Conservation (phyloP, 306 rosid species). For the Cicer pinnatifidum region DNA sequence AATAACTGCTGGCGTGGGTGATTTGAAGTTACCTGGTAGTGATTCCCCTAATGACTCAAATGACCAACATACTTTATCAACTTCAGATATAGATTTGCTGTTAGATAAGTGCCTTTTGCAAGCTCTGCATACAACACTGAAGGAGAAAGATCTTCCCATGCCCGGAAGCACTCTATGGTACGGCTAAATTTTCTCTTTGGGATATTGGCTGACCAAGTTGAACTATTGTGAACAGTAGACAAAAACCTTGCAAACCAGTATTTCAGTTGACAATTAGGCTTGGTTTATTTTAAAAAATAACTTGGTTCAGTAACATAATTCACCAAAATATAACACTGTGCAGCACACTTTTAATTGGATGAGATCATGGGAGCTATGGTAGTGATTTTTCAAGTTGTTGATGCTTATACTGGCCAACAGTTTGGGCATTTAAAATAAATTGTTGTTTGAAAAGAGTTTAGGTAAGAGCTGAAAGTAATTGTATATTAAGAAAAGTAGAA, state of each 20-base stretch:
- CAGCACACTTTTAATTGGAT: slow-evolving; percentile 35
- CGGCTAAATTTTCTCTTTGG: not conserved
- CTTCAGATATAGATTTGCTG: slow-evolving; percentile 72
- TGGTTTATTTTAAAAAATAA: not conserved
- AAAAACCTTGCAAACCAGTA: not conserved
- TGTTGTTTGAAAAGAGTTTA: slow-evolving; percentile 16
- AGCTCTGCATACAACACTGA: slow-evolving; percentile 83
- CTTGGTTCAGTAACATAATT: not conserved
- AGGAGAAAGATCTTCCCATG: slow-evolving; percentile 85
- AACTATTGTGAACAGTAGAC: slow-evolving; percentile 4
- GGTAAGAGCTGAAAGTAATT: slow-evolving; percentile 6
- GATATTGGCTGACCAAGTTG: slow-evolving; percentile 19
- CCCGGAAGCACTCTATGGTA: slow-evolving; percentile 98
- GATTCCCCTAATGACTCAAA: slow-evolving; percentile 49
- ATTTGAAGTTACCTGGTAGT: slow-evolving; percentile 65
- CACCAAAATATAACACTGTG: slow-evolving; percentile 5
- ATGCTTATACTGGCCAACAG: not conserved
- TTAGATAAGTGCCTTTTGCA: slow-evolving; percentile 93
- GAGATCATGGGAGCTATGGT: slow-evolving; percentile 24
- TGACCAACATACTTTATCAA: slow-evolving; percentile 65
- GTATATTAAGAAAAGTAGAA: slow-evolving; percentile 22
- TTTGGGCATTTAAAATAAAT: not conserved
- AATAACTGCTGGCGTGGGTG: slow-evolving; percentile 53
- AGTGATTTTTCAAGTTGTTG: not conserved
- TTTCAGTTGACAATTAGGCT: not conserved